Evolutionary conservation across 202 grass and related monocot genomes (phyloP).

Genomic region (Schoenoplectus tabernaemontani): DNA sequence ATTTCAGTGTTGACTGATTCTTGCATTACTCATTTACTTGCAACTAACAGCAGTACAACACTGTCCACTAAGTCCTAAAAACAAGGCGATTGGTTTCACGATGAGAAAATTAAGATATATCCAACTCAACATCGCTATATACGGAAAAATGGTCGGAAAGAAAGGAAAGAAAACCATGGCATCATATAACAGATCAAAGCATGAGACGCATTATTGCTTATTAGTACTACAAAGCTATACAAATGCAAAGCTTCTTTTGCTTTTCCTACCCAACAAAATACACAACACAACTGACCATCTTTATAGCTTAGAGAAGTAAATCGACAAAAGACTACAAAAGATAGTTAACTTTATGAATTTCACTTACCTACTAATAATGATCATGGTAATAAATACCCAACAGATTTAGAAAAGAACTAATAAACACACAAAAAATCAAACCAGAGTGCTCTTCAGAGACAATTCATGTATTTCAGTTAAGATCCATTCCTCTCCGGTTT

Average conservation of each 20-base stretch:
- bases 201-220: constrained; percentile 20
- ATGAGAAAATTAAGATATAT: not conserved
- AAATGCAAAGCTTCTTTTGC: constrained; percentile 12
- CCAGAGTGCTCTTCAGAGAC: constrained; percentile 52
- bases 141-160: not conserved
- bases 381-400: constrained; percentile 26
- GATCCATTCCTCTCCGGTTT: constrained; percentile 96
- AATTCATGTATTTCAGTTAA: constrained; percentile 81
- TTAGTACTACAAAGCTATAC: constrained; percentile 28
- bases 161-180: not conserved
- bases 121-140: not conserved
- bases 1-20: not conserved
- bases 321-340: not conserved
- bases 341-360: constrained; percentile 15
- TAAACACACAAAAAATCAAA: constrained; percentile 32
- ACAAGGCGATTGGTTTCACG: not conserved
- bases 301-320: constrained; percentile 17
- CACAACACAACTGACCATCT: constrained; percentile 17
- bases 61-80: not conserved
- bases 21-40: not conserved
- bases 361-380: constrained; percentile 15
- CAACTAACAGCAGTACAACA: not conserved
- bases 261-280: constrained; percentile 18
- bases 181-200: not conserved
- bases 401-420: constrained; percentile 11